Conservation (phyloP, 2,329 filamentous ascomycete genomes). For the Neoascochyta sp. region DNA sequence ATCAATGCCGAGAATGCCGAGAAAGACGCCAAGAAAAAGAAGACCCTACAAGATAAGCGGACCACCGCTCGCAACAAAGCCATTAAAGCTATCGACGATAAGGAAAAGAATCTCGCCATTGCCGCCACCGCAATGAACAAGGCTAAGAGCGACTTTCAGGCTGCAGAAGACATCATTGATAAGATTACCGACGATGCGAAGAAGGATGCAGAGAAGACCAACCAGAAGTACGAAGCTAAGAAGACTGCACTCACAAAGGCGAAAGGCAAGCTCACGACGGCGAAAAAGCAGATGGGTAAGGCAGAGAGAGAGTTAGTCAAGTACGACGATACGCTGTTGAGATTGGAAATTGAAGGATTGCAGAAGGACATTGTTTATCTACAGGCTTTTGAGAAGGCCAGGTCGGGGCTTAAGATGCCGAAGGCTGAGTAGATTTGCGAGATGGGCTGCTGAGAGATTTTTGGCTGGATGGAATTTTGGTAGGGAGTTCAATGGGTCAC, state of each 20-base stretch:
- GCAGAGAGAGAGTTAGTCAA: constrained; percentile 1
- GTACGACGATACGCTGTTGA: constrained; percentile 1
- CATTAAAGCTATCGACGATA: constrained; percentile 1
- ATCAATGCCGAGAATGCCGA: constrained; percentile 1
- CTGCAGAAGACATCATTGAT: constrained; percentile 1
- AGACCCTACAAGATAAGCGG: constrained; percentile 1
- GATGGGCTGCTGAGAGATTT: constrained; percentile 1
- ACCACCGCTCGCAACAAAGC: constrained; percentile 3
- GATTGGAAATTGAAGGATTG: constrained; percentile 1
- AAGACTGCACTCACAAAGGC: constrained; percentile 1
- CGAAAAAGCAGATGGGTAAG: constrained; percentile 2
- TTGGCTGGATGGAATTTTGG: constrained; percentile 1
- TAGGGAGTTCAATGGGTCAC: constrained; percentile 2
- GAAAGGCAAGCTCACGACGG: constrained; percentile 2
- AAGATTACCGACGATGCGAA: constrained; percentile 1
- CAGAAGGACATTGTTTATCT: constrained; percentile 2
- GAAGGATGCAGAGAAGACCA: constrained; percentile 2
- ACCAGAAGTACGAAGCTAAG: background rate
- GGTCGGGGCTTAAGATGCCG: constrained; percentile 2
- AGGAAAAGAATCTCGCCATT: constrained; percentile 1
- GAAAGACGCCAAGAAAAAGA: constrained; percentile 3
- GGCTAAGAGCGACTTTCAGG: background rate
- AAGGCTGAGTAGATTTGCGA: constrained; percentile 3
- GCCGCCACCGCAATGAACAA: constrained; percentile 1
- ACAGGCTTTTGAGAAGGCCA: constrained; percentile 2